These are phyloP conservation scores for Chamaenerion angustifolium DNA, from an alignment of 345 rosid species.

Conservation along the genomic window DNA sequence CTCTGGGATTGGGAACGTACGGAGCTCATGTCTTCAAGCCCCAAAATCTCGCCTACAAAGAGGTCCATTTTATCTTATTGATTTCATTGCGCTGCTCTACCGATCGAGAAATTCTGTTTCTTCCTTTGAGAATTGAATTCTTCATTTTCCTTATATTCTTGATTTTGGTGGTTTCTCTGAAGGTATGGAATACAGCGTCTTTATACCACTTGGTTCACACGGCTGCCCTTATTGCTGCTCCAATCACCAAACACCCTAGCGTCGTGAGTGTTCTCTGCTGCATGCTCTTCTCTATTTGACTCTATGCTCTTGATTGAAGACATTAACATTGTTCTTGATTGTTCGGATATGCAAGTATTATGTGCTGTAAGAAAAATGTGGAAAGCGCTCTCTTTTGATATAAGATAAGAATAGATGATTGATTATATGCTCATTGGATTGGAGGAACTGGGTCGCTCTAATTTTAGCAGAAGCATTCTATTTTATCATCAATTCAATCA, in stretches of 20 bases:
- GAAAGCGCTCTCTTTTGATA: too few species aligned
- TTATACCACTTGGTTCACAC: conserved; percentile 88
- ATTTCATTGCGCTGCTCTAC: neutral
- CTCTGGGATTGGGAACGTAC: conserved; percentile 82
- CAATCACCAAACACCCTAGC: conserved; percentile 50
- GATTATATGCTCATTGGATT: too few species aligned
- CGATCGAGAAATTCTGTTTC: neutral
- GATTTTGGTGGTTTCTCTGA: conserved; percentile 6
- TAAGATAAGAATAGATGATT: too few species aligned
- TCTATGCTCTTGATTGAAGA: neutral
- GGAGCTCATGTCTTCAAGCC: conserved; percentile 83
- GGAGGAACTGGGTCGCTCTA: too few species aligned
- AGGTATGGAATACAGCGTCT: conserved; percentile 97
- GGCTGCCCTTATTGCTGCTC: conserved; percentile 75
- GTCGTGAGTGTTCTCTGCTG: conserved; percentile 25
- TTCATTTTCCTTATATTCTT: neutral
- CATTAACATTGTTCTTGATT: neutral
- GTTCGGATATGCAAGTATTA: neutral
- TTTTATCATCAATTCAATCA: too few species aligned
- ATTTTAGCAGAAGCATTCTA: too few species aligned
- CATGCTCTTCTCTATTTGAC: neutral
- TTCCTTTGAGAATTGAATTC: neutral
- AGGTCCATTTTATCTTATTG: conserved; percentile 23
- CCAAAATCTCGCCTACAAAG: conserved; percentile 56
- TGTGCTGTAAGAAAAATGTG: neutral